phyloP scores from a whole-genome alignment of 2,329 filamentous ascomycete species.

The Septoria linicola region DNA sequence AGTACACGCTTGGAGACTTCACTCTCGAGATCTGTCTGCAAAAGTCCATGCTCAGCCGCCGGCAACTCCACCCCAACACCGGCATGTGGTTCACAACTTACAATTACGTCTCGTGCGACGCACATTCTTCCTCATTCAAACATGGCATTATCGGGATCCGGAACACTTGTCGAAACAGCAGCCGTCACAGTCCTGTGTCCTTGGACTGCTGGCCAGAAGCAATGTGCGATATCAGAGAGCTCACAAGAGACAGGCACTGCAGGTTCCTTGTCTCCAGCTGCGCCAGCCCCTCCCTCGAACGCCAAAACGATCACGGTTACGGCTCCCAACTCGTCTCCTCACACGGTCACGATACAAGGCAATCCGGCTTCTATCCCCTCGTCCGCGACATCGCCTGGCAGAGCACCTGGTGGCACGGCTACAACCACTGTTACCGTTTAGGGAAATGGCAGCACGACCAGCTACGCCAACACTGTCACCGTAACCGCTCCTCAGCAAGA shows the following conservation, averaged over 20 bases:
- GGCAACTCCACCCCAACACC: not conserved
- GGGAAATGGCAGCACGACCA: slow-evolving; percentile 10
- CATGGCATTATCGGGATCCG: not conserved
- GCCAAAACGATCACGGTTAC: slow-evolving; percentile 11
- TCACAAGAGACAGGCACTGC: slow-evolving; percentile 13
- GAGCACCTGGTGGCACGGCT: not conserved
- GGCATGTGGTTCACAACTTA: no score
- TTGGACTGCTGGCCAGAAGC: not conserved
- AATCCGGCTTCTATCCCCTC: no score
- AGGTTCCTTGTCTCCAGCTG: slow-evolving; percentile 3
- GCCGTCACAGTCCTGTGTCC: slow-evolving; percentile 1
- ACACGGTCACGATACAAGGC: not conserved
- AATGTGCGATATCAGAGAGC: not conserved
- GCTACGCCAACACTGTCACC: slow-evolving; percentile 14
- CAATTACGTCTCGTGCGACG: no score
- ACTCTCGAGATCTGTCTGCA: not conserved
- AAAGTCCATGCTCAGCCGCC: not conserved
- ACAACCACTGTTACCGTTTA: slow-evolving; percentile 9
- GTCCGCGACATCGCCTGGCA: not conserved
- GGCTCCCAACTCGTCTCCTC: not conserved
- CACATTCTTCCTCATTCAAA: not conserved
- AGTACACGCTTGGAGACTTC: not conserved
- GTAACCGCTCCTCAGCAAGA: slow-evolving; percentile 3
- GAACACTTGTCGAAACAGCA: not conserved
- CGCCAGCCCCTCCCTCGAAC: not conserved